Conservation (phyloP, 306 rosid species). For the Fragaria vesca region DNA sequence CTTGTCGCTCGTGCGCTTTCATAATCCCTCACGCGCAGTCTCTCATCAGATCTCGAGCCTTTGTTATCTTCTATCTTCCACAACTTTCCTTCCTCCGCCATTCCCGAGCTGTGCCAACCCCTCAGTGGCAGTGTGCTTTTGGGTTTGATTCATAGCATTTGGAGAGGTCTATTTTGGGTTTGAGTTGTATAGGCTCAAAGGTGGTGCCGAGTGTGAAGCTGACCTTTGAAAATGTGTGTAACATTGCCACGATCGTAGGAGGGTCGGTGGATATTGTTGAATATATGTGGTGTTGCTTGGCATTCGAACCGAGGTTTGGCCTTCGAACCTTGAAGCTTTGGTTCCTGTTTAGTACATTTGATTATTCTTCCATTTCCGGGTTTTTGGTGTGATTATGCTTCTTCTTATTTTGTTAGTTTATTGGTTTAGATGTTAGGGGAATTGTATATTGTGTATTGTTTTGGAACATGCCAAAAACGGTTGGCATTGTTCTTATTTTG, state of each 20-base stretch:
- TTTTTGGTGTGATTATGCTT: constrained; percentile 25
- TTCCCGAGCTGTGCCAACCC: constrained; percentile 17
- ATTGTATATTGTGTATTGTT: constrained; percentile 18
- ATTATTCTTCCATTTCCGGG: constrained; percentile 28
- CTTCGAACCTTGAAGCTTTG: constrained; percentile 34
- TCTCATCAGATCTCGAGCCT: constrained; percentile 57
- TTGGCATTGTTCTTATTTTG: constrained; percentile 35
- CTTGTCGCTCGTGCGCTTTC: constrained; percentile 60
- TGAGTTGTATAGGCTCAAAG: constrained; percentile 29
- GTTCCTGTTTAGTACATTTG: constrained; percentile 43
- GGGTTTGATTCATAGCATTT: constrained; percentile 56
- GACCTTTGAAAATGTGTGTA: constrained; percentile 33
- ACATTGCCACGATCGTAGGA: constrained; percentile 42
- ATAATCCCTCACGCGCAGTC: background rate
- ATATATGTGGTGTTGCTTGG: constrained; percentile 33
- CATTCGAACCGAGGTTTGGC: constrained; percentile 40
- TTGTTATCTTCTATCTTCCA: background rate
- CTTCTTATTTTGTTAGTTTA: constrained; percentile 6
- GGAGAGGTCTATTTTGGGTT: constrained; percentile 13
- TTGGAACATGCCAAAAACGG: constrained; percentile 38
- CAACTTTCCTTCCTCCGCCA: constrained; percentile 60
- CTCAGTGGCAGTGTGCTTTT: constrained; percentile 3
- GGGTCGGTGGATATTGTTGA: constrained; percentile 64
- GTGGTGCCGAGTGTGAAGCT: constrained; percentile 21
- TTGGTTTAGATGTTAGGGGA: constrained; percentile 20